A percentile compares a stretch with the other conserved stretches of the same genome.
These are phyloP conservation scores for Pseudogymnoascus sp. DNA, from an alignment of 2,329 filamentous ascomycete species.

Conservation along the genomic window DNA sequence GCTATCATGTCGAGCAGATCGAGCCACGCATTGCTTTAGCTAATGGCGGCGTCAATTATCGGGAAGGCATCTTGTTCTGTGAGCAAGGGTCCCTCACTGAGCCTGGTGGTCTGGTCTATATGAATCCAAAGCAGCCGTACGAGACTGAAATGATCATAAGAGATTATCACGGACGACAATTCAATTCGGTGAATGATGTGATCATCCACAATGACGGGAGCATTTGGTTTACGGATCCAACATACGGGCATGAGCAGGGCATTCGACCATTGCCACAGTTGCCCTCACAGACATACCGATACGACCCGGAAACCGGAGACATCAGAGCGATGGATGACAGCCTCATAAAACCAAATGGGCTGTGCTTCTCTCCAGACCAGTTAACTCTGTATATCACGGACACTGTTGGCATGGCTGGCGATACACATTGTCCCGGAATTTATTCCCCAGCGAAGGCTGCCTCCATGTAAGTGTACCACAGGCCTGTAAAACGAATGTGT, in stretches of 20 bases:
- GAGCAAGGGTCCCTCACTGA: conserved; percentile 15
- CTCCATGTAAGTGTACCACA: conserved; percentile 10
- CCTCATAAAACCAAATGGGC: conserved; percentile 47
- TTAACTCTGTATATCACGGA: conserved; percentile 47
- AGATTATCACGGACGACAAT: conserved; percentile 50
- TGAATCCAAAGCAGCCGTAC: conserved; percentile 16
- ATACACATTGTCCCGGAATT: conserved; percentile 8
- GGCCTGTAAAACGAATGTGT: neutral
- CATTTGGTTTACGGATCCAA: conserved; percentile 57
- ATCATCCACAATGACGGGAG: conserved; percentile 45
- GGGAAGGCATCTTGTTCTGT: conserved; percentile 21
- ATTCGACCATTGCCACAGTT: conserved; percentile 47
- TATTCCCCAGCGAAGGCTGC: conserved; percentile 11
- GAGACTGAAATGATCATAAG: conserved; percentile 40
- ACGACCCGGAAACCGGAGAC: conserved; percentile 41
- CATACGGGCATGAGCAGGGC: conserved; percentile 51
- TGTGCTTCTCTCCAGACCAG: conserved; percentile 49
- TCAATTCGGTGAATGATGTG: conserved; percentile 53
- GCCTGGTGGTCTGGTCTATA: conserved; percentile 17
- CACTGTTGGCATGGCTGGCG: conserved; percentile 35
- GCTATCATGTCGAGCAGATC: conserved; percentile 16
- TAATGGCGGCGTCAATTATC: conserved; percentile 19
- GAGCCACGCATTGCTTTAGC: conserved; percentile 21
- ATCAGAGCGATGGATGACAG: conserved; percentile 50
- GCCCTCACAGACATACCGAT: conserved; percentile 51